Percentiles rank a stretch among this genome's conserved stretches.
Evolutionary conservation across 352 stramenopile species (phyloP).

Genomic region (Globisporangium lucens): DNA sequence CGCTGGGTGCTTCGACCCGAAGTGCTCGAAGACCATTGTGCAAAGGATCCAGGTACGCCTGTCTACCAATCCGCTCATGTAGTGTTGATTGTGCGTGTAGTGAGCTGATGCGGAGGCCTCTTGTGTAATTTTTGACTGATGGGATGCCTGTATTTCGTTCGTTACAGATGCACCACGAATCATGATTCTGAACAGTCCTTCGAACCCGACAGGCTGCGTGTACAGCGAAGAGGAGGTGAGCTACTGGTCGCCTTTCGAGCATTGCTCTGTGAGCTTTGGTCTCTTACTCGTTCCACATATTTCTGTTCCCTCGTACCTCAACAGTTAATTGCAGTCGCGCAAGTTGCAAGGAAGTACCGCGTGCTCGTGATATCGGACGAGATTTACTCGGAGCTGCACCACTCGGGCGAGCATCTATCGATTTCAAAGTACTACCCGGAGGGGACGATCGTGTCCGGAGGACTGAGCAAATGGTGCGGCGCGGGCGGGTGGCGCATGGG

Average conservation of each 20-base stretch:
- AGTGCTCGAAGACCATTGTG: slow-evolving; percentile 77
- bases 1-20: slow-evolving; percentile 78
- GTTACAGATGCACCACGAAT: slow-evolving; percentile 71
- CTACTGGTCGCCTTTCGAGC: background rate
- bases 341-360: slow-evolving; percentile 78
- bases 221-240: slow-evolving; percentile 75
- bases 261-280: background rate
- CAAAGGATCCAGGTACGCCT: slow-evolving; percentile 61
- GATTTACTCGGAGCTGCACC: slow-evolving; percentile 86
- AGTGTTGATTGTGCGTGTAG: background rate
- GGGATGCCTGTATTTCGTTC: background rate
- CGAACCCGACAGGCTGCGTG: slow-evolving; percentile 80
- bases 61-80: background rate
- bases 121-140: background rate
- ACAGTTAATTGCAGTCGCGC: slow-evolving; percentile 49
- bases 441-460: slow-evolving; percentile 85
- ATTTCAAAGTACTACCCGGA: slow-evolving; percentile 87
- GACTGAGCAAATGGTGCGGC: slow-evolving; percentile 87
- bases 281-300: background rate
- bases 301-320: background rate
- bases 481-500: slow-evolving; percentile 86
- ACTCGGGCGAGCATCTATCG: slow-evolving; percentile 68
- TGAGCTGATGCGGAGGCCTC: background rate
- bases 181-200: slow-evolving; percentile 85
- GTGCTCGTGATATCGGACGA: slow-evolving; percentile 89